Conservation (phyloP, 768 basidiomycete species). For the Coprinopsis sp. region DNA sequence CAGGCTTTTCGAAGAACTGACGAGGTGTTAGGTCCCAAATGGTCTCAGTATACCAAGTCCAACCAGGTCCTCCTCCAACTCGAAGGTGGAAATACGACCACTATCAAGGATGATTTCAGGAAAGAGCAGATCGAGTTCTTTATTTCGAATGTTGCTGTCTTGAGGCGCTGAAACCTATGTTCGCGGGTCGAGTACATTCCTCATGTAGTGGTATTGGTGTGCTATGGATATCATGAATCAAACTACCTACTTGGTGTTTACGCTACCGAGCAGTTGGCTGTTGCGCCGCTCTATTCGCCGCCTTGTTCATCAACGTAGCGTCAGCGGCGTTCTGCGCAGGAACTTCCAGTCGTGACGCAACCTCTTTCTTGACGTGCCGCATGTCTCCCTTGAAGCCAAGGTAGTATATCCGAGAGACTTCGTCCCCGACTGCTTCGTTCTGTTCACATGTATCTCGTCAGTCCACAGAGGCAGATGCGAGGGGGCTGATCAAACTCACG, state of each 20-base stretch:
- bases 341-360: slow-evolving; percentile 61
- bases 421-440: slow-evolving; percentile 66
- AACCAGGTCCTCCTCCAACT: slow-evolving; percentile 21
- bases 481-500: slow-evolving; percentile 41
- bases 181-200: too few relatives aligned
- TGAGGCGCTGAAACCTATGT: slow-evolving; percentile 8
- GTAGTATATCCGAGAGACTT: slow-evolving; percentile 66
- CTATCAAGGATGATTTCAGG: slow-evolving; percentile 35
- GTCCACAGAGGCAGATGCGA: neutral
- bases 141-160: slow-evolving; percentile 25
- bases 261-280: slow-evolving; percentile 60
- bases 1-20: neutral
- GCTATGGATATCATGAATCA: neutral
- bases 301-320: slow-evolving; percentile 56
- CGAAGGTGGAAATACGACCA: slow-evolving; percentile 28
- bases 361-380: slow-evolving; percentile 49
- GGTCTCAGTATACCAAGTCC: slow-evolving; percentile 23
- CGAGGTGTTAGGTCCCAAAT: slow-evolving; percentile 19
- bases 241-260: neutral
- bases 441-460: too few relatives aligned
- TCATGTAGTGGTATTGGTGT: too few relatives aligned
- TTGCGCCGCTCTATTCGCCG: slow-evolving; percentile 52
- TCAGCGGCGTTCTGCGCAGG: slow-evolving; percentile 81
- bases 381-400: slow-evolving; percentile 81
- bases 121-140: slow-evolving; percentile 33